phyloP scores from a whole-genome alignment of 2,329 filamentous ascomycete genomes.

The Podosphaera fusca region DNA sequence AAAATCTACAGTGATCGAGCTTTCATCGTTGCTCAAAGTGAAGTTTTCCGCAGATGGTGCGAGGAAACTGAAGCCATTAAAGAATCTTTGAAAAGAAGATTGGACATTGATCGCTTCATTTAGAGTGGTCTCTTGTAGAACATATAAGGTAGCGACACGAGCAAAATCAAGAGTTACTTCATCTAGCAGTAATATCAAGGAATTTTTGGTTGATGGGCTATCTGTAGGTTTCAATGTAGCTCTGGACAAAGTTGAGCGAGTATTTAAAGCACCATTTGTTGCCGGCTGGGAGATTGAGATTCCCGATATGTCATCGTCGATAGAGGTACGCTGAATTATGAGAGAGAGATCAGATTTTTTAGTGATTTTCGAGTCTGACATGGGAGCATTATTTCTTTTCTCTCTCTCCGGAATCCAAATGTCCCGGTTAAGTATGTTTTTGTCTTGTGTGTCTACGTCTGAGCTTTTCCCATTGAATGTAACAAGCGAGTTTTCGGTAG shows the following conservation, averaged over 20 bases:
- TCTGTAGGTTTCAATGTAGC: neutral
- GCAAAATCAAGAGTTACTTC: slow-evolving; percentile 39
- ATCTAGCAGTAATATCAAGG: slow-evolving; percentile 14
- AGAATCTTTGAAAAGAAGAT: slow-evolving; percentile 28
- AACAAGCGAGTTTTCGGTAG: slow-evolving; percentile 66
- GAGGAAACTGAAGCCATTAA: slow-evolving; percentile 16
- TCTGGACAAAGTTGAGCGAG: neutral
- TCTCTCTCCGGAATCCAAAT: neutral
- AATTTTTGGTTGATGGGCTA: neutral
- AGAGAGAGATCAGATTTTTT: too few species aligned
- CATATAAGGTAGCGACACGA: slow-evolving; percentile 34
- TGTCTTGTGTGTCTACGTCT: slow-evolving; percentile 6
- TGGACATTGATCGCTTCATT: slow-evolving; percentile 30
- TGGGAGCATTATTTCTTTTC: neutral
- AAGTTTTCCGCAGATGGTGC: slow-evolving; percentile 11
- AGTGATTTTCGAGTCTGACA: neutral
- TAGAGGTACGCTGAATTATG: too few species aligned
- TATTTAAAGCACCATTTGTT: neutral
- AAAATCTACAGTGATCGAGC: neutral
- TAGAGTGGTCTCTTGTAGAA: slow-evolving; percentile 32
- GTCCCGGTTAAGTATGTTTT: neutral
- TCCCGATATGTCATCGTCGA: too few species aligned
- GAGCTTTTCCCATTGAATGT: slow-evolving; percentile 41
- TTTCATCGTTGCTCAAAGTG: slow-evolving; percentile 3
- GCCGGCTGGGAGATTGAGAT: too few species aligned